Base-by-base conservation (phyloP, 225 moss, liverwort and hornwort species). In the Sphagnum tenellum region DNA sequence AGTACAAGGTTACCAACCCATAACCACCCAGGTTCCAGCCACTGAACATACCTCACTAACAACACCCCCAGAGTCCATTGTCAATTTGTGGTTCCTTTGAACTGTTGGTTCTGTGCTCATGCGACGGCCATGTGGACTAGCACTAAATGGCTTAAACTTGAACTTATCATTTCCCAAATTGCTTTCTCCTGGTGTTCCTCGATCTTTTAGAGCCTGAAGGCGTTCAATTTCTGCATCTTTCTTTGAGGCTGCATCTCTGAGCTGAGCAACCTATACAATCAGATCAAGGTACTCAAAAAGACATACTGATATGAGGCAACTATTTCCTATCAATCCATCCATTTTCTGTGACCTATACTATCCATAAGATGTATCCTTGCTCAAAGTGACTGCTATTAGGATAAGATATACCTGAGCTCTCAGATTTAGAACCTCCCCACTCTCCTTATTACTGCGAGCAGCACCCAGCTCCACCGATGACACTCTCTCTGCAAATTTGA, bases 401-500 rank as follows among this genome's bases (percentile, higher is more conserved):
- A 47, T 61, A 7, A 29, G 47, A 56, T 66, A 10, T 62, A 90
- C 86, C 81, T 87, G 94, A 62, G 90, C 94, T 68, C 89, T 91
- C 8, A 94, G 86, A 69, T 87, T 90, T 71, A 86, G 85, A 69
- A 94, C 78, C 63, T 91, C 94, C 67, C 87, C 91, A 63, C 88
- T 89, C 73, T 94, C 90, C 75, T 85, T 87, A 67, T 94, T 90
- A 64, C 84, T 89, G 58, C 89, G 89, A 46, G 94, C 94, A 9
- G 81, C 85, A 67, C 94, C 94, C 66, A 94, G 81, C 66, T 94
- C 94, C 68, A 94, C 91, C 2, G 91, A 82, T 50, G 94, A 85
- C 8, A 94, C 94, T 71, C 94, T 79, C 75, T 94, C 94, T 3
- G 94, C 94, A 75, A 94, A 94, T 74, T 94, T 94, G 12, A 94